Conservation (phyloP, 148 eudicot genomes). For the Cornus controversa region DNA sequence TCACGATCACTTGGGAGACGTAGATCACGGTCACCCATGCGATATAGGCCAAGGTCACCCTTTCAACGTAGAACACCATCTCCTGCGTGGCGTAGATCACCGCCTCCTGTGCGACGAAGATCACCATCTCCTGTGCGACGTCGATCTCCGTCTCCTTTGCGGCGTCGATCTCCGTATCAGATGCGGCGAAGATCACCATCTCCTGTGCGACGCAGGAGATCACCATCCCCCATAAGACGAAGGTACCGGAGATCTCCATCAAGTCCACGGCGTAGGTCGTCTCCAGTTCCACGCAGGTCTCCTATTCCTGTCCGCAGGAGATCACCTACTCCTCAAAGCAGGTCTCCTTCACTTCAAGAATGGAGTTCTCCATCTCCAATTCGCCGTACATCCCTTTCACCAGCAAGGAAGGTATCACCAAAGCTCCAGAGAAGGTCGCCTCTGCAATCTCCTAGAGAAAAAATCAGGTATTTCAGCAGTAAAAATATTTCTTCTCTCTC, state of each 20-base stretch:
- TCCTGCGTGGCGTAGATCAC: conserved; percentile 25
- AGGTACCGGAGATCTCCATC: conserved; percentile 50
- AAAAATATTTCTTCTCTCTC: neutral
- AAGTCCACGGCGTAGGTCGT: conserved; percentile 35
- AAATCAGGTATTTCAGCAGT: conserved; percentile 42
- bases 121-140: conserved; percentile 34
- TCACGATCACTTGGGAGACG: conserved; percentile 39
- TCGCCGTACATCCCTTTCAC: conserved; percentile 43
- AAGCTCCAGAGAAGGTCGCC: conserved; percentile 48
- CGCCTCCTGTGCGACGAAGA: conserved; percentile 19
- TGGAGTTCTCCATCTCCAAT: conserved; percentile 45
- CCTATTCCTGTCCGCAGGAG: conserved; percentile 42
- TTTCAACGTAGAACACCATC: conserved; percentile 21
- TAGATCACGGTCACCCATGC: conserved; percentile 39
- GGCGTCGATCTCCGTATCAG: conserved; percentile 40
- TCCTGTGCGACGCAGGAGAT: conserved; percentile 22
- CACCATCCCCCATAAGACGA: conserved; percentile 46
- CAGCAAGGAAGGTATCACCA: conserved; percentile 37
- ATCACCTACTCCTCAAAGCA: conserved; percentile 39
- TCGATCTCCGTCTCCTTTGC: conserved; percentile 32
- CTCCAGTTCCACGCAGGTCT: conserved; percentile 48
- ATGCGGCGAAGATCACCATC: conserved; percentile 26
- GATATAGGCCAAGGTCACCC: conserved; percentile 39
- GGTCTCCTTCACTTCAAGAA: conserved; percentile 47
- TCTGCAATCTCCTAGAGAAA: conserved; percentile 44